Conservation (phyloP, 2,329 filamentous ascomycete genomes). For the Penicillium sp. region DNA sequence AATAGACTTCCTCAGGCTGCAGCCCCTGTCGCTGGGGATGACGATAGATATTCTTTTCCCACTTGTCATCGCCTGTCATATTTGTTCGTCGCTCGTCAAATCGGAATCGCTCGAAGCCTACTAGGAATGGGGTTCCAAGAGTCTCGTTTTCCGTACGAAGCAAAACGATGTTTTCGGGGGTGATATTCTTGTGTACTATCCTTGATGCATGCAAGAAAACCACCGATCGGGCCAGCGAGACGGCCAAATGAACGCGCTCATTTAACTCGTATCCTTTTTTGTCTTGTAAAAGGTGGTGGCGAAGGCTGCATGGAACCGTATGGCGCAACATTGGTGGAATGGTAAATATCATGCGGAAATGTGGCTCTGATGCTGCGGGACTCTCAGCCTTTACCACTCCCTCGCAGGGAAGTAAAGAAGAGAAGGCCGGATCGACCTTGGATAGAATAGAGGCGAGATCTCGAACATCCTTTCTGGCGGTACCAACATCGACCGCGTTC, state of each 20-base stretch:
- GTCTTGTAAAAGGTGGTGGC: background rate
- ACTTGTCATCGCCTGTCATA: background rate
- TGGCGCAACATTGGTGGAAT: background rate
- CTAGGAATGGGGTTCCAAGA: background rate
- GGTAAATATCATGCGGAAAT: slow-evolving; percentile 1
- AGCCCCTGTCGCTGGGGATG: slow-evolving; percentile 2
- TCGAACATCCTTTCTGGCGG: background rate
- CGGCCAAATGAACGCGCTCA: background rate
- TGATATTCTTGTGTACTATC: slow-evolving; percentile 1
- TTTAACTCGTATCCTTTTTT: background rate
- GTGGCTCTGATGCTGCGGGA: background rate
- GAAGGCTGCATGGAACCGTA: background rate
- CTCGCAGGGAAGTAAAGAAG: background rate
- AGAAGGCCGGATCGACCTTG: background rate
- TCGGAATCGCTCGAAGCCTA: slow-evolving; percentile 1
- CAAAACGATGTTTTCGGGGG: background rate
- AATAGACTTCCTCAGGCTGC: slow-evolving; percentile 2
- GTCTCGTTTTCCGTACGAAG: background rate
- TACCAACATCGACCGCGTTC: background rate
- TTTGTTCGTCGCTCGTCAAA: slow-evolving; percentile 2
- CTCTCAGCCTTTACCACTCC: background rate
- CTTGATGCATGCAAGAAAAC: slow-evolving; percentile 1
- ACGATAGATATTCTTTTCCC: slow-evolving; percentile 8
- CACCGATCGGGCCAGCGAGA: background rate
- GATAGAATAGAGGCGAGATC: slow-evolving; percentile 1